These are phyloP conservation scores for Acer yangbiense DNA, from an alignment of 345 rosid genomes.

Conservation along the genomic window DNA sequence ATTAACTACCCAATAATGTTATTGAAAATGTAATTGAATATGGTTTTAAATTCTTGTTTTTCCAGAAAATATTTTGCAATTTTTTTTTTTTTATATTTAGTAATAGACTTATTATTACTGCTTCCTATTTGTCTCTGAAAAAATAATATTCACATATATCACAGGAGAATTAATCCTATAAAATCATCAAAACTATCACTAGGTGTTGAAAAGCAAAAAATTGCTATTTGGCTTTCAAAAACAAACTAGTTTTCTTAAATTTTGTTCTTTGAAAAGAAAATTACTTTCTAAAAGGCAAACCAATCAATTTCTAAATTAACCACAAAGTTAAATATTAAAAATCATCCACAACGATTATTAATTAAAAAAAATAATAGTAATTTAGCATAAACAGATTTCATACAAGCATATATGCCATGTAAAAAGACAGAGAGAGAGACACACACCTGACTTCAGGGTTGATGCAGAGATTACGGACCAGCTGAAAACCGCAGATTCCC, in stretches of 20 bases:
- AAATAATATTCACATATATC: no score
- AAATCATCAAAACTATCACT: no score
- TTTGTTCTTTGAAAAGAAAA: background rate
- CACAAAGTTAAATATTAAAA: background rate
- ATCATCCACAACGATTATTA: background rate
- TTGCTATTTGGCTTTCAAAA: background rate
- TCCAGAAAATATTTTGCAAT: background rate
- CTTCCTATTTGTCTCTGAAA: no score
- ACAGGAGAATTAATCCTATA: no score
- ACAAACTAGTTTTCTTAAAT: background rate
- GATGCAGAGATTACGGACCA: constrained; percentile 82
- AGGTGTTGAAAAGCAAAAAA: background rate
- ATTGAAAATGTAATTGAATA: no score
- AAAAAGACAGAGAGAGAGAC: constrained; percentile 4
- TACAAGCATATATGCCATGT: background rate
- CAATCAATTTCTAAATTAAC: no score
- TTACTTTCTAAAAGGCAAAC: background rate
- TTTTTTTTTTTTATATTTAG: no score
- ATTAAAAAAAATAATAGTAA: background rate
- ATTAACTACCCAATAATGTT: background rate
- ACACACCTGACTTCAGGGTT: constrained; percentile 92
- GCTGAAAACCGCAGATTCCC: constrained; percentile 82
- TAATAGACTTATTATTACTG: no score
- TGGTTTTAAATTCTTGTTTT: background rate
- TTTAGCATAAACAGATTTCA: background rate